phyloP scores from a whole-genome alignment of 305 asterid genomes.

The Fraxinus latifolia region DNA sequence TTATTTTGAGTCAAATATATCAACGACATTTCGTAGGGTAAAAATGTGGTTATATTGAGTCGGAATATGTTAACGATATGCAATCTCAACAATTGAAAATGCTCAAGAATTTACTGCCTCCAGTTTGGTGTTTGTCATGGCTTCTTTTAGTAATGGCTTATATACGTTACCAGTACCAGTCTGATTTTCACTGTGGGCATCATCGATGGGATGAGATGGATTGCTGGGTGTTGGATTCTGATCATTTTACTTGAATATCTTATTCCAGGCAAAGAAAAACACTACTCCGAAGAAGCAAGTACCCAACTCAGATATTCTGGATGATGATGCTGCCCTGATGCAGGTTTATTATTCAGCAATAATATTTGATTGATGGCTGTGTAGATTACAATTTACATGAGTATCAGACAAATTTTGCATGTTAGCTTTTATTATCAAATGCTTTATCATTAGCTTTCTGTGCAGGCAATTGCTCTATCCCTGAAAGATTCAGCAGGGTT shows the following conservation, averaged over 20 bases:
- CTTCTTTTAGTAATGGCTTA: slow-evolving; percentile 4
- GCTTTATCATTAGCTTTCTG: slow-evolving; percentile 18
- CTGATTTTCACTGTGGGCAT: slow-evolving; percentile 1
- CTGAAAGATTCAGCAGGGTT: slow-evolving; percentile 54
- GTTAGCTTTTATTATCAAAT: slow-evolving; percentile 2
- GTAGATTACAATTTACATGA: not conserved
- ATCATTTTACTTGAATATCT: slow-evolving; percentile 24
- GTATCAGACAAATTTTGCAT: slow-evolving; percentile 1
- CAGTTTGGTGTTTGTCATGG: not conserved
- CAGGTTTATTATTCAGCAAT: slow-evolving; percentile 40
- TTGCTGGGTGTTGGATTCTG: slow-evolving; percentile 9
- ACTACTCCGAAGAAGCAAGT: slow-evolving; percentile 45
- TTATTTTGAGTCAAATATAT: not conserved
- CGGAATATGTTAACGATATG: not conserved
- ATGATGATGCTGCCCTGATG: slow-evolving; percentile 55
- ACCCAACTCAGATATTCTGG: slow-evolving; percentile 50
- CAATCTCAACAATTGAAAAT: not conserved
- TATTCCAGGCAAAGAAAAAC: slow-evolving; percentile 50
- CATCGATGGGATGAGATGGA: slow-evolving; percentile 14
- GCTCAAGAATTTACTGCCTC: not conserved
- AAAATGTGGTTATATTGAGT: not conserved
- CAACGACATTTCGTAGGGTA: not conserved
- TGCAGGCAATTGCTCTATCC: slow-evolving; percentile 82
- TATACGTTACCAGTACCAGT: not conserved
- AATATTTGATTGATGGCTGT: not conserved